Base-by-base conservation (phyloP, 306 rosid genomes). In the Cucurbita argyrosperma region DNA sequence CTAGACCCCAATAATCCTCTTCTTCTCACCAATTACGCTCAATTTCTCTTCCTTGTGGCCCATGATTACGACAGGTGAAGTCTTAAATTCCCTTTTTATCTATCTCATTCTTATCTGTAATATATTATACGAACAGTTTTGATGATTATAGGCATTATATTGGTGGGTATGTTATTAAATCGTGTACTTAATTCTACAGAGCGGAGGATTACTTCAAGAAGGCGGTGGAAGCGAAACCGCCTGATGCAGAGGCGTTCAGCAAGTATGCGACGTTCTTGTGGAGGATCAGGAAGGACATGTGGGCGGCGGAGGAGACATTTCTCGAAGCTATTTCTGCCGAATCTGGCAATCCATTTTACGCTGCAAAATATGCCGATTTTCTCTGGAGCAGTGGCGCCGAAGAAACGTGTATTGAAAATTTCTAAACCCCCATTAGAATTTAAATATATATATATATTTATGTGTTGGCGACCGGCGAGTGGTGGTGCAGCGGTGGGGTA, bases 21-120 rank as follows among this genome's bases (percentile, higher is more conserved):
- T 72, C 83, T 92, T 21, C 85, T 92, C 18, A 80, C 96, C 38
- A 92, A 92, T 82, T 90, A 84, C 80, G 98, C 89, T 19, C 96
- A 90, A 43, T 92, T 87, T 81, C 96, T 90, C 73, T 82, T 80
- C 83, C 85, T 88, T 39, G 96, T 92, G 6, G 65, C 76, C 15
- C 89, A 75, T 64, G 91, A 90, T 76, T 77, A 58, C 76, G 84
- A 88, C 37, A 68, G 88, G 96, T 90, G 82, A 75, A 67, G 67
- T 40, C 7, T 26, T 69, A 18, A 46, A 51, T 58, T 70, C 30
- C 51, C 45, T 43, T 40, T 16, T 71, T 2, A 9, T 26, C 50
- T 7, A 5, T 40, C 13, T 16, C 26, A 9, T 19, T 35, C 11
- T 19, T 18, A 64, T 45, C 26, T 55, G 0, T 0, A 30, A 30